A percentile compares a stretch with the other conserved stretches of the same genome.
Evolutionary conservation across 352 stramenopile genomes (phyloP).

Genomic region (Globisporangium okanoganense): DNA sequence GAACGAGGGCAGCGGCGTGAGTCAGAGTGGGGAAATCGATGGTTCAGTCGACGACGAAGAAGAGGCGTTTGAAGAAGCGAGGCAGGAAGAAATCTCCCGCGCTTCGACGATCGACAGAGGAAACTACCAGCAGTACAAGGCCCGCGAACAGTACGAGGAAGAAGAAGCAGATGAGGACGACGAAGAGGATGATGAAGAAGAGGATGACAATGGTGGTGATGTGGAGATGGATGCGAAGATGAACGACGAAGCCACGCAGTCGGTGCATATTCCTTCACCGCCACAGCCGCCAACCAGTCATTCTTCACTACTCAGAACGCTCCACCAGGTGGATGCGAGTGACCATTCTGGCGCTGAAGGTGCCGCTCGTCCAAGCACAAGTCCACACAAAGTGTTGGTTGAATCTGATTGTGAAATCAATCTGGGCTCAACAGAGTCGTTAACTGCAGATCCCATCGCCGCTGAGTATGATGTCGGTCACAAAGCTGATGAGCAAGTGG

Average conservation of each 20-base stretch:
- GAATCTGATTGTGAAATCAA: neutral
- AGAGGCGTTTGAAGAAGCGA: slow-evolving; percentile 11
- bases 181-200: slow-evolving; percentile 7
- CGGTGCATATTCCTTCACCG: neutral
- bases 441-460: neutral
- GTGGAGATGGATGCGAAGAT: neutral
- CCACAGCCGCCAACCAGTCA: neutral
- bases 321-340: neutral
- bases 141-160: slow-evolving; percentile 16
- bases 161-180: slow-evolving; percentile 21
- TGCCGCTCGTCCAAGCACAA: neutral
- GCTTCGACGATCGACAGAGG: slow-evolving; percentile 48
- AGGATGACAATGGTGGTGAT: neutral
- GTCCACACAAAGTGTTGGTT: neutral
- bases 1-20: slow-evolving; percentile 5
- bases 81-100: slow-evolving; percentile 13
- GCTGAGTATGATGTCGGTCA: neutral
- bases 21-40: slow-evolving; percentile 7
- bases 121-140: slow-evolving; percentile 43
- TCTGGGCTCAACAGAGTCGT: neutral
- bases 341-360: neutral
- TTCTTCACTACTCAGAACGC: neutral
- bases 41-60: slow-evolving; percentile 21
- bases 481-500: neutral
- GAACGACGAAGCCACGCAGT: neutral